Conservation (phyloP, 306 rosid species). For the Castanea sativa region DNA sequence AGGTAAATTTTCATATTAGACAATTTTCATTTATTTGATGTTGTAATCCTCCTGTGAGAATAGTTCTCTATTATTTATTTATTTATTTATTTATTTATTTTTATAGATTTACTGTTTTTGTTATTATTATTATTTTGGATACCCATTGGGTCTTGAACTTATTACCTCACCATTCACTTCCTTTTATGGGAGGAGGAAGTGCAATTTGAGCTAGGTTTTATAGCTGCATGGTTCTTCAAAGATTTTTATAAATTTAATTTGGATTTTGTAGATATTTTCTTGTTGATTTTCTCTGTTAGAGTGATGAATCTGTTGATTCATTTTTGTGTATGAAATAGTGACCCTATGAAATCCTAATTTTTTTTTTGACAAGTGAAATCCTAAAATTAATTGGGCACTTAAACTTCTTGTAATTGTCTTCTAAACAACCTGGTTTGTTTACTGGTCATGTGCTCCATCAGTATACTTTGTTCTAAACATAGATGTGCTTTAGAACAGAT, state of each 20-base stretch:
- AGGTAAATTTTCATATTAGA: slow-evolving; percentile 42
- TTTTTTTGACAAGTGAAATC: not conserved
- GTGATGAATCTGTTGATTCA: not conserved
- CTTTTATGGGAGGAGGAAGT: too few relatives aligned
- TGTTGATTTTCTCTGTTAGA: not conserved
- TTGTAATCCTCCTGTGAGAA: slow-evolving; percentile 5
- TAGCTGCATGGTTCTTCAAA: not conserved
- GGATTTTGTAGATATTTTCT: not conserved
- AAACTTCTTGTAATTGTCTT: slow-evolving; percentile 5
- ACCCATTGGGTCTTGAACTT: too few relatives aligned
- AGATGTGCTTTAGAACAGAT: not conserved
- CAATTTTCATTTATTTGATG: not conserved
- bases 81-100: not conserved
- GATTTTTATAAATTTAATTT: not conserved
- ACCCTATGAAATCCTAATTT: not conserved
- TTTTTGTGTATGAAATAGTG: not conserved
- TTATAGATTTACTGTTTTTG: too few relatives aligned
- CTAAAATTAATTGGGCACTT: not conserved
- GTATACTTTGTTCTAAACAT: not conserved
- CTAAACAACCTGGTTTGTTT: not conserved
- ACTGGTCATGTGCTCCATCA: not conserved
- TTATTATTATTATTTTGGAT: not conserved
- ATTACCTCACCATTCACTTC: too few relatives aligned
- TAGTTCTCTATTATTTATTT: not conserved
- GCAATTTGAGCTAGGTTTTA: too few relatives aligned